Base-by-base conservation (phyloP, 768 basidiomycete genomes). In the Saitozyma podzolica region DNA sequence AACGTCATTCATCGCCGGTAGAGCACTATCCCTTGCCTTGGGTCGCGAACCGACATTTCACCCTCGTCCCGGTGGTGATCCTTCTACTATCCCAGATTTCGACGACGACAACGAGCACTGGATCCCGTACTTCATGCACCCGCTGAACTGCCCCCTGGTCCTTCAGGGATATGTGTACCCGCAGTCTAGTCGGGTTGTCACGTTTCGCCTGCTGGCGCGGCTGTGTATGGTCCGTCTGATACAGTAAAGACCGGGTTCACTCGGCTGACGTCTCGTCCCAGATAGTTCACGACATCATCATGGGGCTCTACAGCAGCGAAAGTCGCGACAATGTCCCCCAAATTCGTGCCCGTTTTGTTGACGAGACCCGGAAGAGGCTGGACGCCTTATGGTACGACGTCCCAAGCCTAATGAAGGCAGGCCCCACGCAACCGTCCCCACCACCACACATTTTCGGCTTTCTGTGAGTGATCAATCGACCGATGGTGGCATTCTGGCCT, bases 271-370 rank as follows among this genome's bases (percentile, higher is more conserved):
- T 6, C 39, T 16, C 37, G 42, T 40, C 9, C 9, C 39, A 64
- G 63, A 64, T 64, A 10, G 51, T 59, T 17, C 63, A 64, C 45
- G 58, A 64, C 40, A 59, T 64, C 58, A 59, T 64, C 17, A 49
- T 64, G 40, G 53, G 51, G 19, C 45, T 64, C 0, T 64, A 64
- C 47, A 56, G 63, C 57, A 40, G 42, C 37, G 53, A 64, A 43
- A 29, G 29, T 29, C 29, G 54, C 58, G 50, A 9, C 50, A n/a
- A 16, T 19, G 9, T 37, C 40, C 20, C 47, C 50, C 0, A n/a
- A 40, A 8, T 17, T 16, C 58, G 58, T 2, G n/a, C 42, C 9
- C 45, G 48, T 16, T 64, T 64, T 50, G 58, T 64, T 13, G 37
- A 37, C 8, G 29, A 43, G 13, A 64, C 52, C 4, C 48, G 53